Base-by-base conservation (phyloP, 345 rosid species). In the Streptanthus diversifolius region DNA sequence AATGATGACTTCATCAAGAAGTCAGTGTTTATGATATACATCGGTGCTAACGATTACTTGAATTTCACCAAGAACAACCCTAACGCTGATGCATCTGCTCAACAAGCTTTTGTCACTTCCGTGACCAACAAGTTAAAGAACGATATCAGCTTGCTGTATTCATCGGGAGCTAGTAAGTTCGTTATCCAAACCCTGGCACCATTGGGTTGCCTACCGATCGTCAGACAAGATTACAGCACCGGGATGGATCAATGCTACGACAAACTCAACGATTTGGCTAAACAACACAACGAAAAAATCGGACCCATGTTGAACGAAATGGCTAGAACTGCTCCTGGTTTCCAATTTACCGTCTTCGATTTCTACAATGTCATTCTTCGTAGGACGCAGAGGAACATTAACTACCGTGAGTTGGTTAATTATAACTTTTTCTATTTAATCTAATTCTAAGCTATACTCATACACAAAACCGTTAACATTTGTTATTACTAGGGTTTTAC, bases 11-110 rank as follows among this genome's bases (percentile, higher is more conserved):
- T 21, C 14, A 9, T 73, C 8, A 19, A 48, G 40, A 13, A 58
- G 39, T 70, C 79, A 35, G 13, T 63, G 29, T 79, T 73, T 30
- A n/a, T 79, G 55, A 68, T 79, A 24, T 73, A 74, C 68, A 41
- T 79, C 62, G 82, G 82, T 55, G 62, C 79, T 10, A 32, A 79
- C 4, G 82, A 79, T 65, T 79, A 79, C 67, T 68, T 74, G n/a
- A 74, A 73, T 5, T 79, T 73, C 63, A 63, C 54, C 43, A 63
- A 68, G 36, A 18, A 49, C 10, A 61, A 74, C 62, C 71, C 75
- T 13, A 40, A 21, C 17, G 67, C 79, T 2, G 77, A 73, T 37
- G 68, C 81, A 10, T 37, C 70, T 19, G 62, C 78, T 14, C 78
- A 73, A 69, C 79, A 79, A 62, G 79, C 66, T 27, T 74, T 74